Base-by-base conservation (phyloP, 352 stramenopile genomes). In the Globisporangium solare region DNA sequence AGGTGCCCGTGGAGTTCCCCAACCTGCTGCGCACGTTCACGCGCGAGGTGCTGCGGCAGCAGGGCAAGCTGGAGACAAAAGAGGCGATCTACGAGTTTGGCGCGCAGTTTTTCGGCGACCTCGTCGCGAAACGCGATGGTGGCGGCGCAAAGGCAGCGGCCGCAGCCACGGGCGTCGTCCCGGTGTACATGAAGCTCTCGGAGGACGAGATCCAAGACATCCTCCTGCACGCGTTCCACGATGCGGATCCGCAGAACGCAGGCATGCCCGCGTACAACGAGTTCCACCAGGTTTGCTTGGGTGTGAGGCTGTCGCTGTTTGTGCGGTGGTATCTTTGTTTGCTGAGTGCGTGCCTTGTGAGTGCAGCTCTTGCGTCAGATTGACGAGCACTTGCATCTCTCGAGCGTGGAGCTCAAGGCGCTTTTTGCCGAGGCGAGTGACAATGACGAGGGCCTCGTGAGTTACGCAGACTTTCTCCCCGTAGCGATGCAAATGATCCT, bases 31-130 rank as follows among this genome's bases (percentile, higher is more conserved):
- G 80, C 21, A 76, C 74, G 46, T 89, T 96, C 51, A 74, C 86
- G 17, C 83, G 86, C 22, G 85, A 96, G 42, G 76, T 92, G 42
- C 60, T 96, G 54, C 81, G 85, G 18, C 76, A 83, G n/a, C 86
- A 96, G 65, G 75, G 80, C 50, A 90, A 89, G 51, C 60, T 93
- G 14, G 80, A 91, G 63, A 88, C 79, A 6, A 83, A 82, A 47
- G 83, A 91, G 42, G 76, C 77, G 56, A 91, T 93, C 52, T 87
- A 88, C 46, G 70, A 87, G 62, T 93, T 88, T 32, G 83, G 73
- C 13, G 60, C 61, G 27, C 70, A 88, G 61, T 89, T 87, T 57
- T 91, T 93, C 58, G 74, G 76, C 18, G 79, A 90, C 12, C 54
- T 90, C 14, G 22, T 83, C 7, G 51, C 57, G 27, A 83, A 80